Evolutionary conservation across 805 yeast genomes (phyloP).

Genomic region (Yarrowia yakushimensis): DNA sequence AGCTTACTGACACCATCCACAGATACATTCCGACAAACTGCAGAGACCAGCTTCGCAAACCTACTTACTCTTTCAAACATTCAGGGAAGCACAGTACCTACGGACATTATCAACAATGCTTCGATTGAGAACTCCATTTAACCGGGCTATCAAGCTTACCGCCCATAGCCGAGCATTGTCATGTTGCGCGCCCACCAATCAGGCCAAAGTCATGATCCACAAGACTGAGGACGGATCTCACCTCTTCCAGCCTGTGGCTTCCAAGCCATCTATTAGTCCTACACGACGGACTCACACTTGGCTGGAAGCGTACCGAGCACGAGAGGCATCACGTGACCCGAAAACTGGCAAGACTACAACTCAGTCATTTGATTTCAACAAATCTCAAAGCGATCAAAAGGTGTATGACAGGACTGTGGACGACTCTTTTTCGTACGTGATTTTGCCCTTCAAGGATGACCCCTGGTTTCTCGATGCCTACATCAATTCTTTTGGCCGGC

Average conservation of each 20-base stretch:
- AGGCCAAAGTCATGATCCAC: conserved; percentile 19
- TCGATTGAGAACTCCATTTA: not conserved
- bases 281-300: conserved; percentile 61
- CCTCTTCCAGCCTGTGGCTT: conserved; percentile 38
- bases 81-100: too few relatives aligned
- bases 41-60: too few relatives aligned
- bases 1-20: not conserved
- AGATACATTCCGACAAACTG: not conserved
- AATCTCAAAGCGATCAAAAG: conserved; percentile 65
- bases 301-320: conserved; percentile 77
- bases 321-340: conserved; percentile 65
- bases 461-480: conserved; percentile 79
- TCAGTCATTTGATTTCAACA: conserved; percentile 31
- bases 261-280: conserved; percentile 38
- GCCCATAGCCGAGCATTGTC: conserved; percentile 10
- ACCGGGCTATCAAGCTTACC: not conserved
- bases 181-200: not conserved
- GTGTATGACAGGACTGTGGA: conserved; percentile 69
- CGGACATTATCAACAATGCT: not conserved
- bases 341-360: conserved; percentile 52
- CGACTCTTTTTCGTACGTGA: conserved; percentile 53
- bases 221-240: conserved; percentile 27
- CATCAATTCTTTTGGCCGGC: conserved; percentile 84
- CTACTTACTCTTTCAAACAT: too few relatives aligned
- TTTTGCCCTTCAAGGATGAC: conserved; percentile 81